A percentile compares a stretch with the other conserved stretches of the same genome.
Conservation (phyloP, 2,329 filamentous ascomycete genomes). For the Simplicillium sp. region DNA sequence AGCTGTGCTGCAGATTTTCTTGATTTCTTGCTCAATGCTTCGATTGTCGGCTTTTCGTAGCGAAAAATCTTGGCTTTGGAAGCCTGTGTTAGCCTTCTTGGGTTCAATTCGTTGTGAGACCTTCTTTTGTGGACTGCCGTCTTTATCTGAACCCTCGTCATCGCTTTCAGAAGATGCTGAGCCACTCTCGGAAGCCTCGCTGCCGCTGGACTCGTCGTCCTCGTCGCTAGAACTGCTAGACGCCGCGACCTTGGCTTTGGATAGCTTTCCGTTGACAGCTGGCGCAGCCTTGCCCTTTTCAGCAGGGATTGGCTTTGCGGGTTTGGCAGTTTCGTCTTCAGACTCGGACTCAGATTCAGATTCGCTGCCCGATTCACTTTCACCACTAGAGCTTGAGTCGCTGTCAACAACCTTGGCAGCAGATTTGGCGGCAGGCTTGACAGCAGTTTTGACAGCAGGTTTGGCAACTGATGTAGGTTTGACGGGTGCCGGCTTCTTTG, state of each 20-base stretch:
- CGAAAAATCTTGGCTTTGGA: neutral
- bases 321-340: neutral
- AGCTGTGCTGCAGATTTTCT: conserved; percentile 46
- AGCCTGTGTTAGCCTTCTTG: neutral
- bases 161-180: no score
- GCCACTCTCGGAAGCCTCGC: conserved; percentile 12
- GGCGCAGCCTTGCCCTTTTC: conserved; percentile 8
- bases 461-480: neutral
- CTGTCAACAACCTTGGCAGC: no score
- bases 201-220: neutral
- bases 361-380: conserved; percentile 9
- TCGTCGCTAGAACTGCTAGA: conserved; percentile 12
- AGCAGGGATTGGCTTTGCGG: conserved; percentile 10
- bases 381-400: no score
- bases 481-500: conserved; percentile 9
- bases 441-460: neutral
- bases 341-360: conserved; percentile 15
- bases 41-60: conserved; percentile 2
- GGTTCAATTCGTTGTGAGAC: conserved; percentile 11
- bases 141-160: conserved; percentile 12
- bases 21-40: conserved; percentile 33
- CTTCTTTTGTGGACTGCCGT: conserved; percentile 30
- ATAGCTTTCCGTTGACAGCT: conserved; percentile 8
- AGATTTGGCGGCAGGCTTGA: neutral
- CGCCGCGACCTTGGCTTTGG: conserved; percentile 7